These are phyloP conservation scores for Hypoxylon sp. DNA, from an alignment of 2,329 filamentous ascomycete genomes.

Conservation along the genomic window DNA sequence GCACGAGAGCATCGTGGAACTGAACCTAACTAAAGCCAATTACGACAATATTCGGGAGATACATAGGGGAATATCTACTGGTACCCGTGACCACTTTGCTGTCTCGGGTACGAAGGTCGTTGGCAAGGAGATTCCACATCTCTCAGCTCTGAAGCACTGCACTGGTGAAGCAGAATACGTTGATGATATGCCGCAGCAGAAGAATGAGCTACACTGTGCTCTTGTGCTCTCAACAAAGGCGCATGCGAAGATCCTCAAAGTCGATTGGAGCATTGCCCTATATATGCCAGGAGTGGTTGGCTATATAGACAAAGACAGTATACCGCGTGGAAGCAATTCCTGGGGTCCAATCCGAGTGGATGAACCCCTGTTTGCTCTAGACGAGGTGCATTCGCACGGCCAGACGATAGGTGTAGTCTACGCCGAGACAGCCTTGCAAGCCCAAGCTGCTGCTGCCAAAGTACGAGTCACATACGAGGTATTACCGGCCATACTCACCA, in stretches of 20 bases:
- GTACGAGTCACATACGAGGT: slow-evolving; percentile 92
- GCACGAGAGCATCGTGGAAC: slow-evolving; percentile 80
- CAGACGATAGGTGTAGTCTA: slow-evolving; percentile 92
- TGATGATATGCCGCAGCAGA: slow-evolving; percentile 87
- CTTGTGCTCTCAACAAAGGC: slow-evolving; percentile 89
- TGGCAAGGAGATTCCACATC: slow-evolving; percentile 84
- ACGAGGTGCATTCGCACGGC: slow-evolving; percentile 86
- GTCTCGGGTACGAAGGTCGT: slow-evolving; percentile 81
- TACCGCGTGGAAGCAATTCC: slow-evolving; percentile 84
- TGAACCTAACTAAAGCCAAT: slow-evolving; percentile 62
- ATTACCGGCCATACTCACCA: slow-evolving; percentile 88
- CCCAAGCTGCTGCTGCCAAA: slow-evolving; percentile 82
- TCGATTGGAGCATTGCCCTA: slow-evolving; percentile 81
- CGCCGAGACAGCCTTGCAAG: slow-evolving; percentile 81
- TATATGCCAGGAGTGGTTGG: slow-evolving; percentile 87
- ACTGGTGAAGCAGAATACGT: slow-evolving; percentile 95
- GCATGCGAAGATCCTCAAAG: slow-evolving; percentile 83
- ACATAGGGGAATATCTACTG: slow-evolving; percentile 83
- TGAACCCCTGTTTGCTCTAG: slow-evolving; percentile 91
- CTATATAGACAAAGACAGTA: slow-evolving; percentile 84
- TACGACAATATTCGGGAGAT: slow-evolving; percentile 81
- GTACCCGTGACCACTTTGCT: slow-evolving; percentile 80
- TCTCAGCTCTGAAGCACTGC: slow-evolving; percentile 91
- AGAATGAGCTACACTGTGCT: slow-evolving; percentile 88
- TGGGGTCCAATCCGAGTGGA: slow-evolving; percentile 87